phyloP scores from a whole-genome alignment of 306 rosid species.

The Albizia julibrissin region DNA sequence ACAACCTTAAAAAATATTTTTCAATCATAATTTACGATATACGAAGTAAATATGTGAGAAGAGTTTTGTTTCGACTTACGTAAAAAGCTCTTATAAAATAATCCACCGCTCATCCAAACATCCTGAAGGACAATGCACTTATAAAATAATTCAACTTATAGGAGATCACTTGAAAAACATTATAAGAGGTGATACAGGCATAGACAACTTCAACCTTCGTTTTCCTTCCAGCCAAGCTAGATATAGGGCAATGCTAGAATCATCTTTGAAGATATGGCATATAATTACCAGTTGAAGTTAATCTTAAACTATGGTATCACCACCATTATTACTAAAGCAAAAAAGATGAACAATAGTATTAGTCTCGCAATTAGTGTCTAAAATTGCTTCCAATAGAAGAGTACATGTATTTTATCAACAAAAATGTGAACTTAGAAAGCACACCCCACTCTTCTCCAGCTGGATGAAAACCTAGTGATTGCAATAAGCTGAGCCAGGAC shows the following conservation, averaged over 20 bases:
- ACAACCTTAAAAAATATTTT: too few relatives aligned
- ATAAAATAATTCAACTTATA: too few relatives aligned
- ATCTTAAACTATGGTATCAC: background rate
- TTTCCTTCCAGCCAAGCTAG: background rate
- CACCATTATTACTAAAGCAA: background rate
- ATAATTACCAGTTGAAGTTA: background rate
- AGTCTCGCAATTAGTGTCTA: too few relatives aligned
- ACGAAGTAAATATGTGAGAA: too few relatives aligned
- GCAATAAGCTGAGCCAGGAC: background rate
- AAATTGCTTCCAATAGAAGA: too few relatives aligned
- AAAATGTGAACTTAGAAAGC: background rate
- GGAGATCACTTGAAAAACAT: background rate
- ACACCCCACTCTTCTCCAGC: background rate
- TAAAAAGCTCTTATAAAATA: too few relatives aligned
- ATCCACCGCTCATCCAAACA: too few relatives aligned
- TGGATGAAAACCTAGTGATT: conserved; percentile 3
- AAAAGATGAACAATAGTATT: background rate
- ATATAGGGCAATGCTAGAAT: background rate
- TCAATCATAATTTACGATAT: too few relatives aligned
- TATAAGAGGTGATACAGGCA: background rate
- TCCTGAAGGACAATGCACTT: too few relatives aligned
- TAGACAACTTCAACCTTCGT: background rate
- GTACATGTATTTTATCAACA: background rate
- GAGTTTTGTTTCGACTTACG: too few relatives aligned
- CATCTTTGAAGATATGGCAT: background rate